phyloP scores from a whole-genome alignment of 106 monocot species.

The Allium cepa region DNA sequence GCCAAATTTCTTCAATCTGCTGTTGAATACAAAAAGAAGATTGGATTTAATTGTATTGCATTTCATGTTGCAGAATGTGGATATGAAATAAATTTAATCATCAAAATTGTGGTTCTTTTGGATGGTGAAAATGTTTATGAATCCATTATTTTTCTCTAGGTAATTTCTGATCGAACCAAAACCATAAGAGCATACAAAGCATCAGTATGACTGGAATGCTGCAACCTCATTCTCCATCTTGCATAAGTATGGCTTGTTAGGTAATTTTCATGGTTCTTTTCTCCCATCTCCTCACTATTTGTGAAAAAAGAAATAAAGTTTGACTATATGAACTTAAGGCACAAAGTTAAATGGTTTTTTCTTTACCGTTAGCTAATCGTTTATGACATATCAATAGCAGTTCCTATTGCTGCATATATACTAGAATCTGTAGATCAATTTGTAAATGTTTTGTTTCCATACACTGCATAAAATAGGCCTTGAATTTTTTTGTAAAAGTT shows the following conservation, averaged over 20 bases:
- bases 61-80: neutral
- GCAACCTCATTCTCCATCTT: slow-evolving; percentile 73
- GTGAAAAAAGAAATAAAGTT: neutral
- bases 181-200: slow-evolving; percentile 95
- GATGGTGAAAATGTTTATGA: neutral
- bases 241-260: slow-evolving; percentile 68
- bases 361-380: too few relatives aligned
- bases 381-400: too few relatives aligned
- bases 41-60: slow-evolving; percentile 85
- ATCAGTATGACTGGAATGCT: slow-evolving; percentile 99
- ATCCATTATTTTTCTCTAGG: slow-evolving; percentile 30
- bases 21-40: slow-evolving; percentile 90
- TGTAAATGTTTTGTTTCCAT: too few relatives aligned
- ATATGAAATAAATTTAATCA: neutral
- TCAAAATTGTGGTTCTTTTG: neutral
- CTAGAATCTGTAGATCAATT: too few relatives aligned
- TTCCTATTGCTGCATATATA: too few relatives aligned
- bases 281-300: neutral
- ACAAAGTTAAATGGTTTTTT: too few relatives aligned
- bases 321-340: too few relatives aligned
- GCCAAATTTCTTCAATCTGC: slow-evolving; percentile 88
- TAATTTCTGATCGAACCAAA: slow-evolving; percentile 91
- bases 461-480: too few relatives aligned
- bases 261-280: slow-evolving; percentile 23
- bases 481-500: too few relatives aligned